phyloP scores from a whole-genome alignment of 495 filamentous ascomycete species.

The Neurospora sp. region DNA sequence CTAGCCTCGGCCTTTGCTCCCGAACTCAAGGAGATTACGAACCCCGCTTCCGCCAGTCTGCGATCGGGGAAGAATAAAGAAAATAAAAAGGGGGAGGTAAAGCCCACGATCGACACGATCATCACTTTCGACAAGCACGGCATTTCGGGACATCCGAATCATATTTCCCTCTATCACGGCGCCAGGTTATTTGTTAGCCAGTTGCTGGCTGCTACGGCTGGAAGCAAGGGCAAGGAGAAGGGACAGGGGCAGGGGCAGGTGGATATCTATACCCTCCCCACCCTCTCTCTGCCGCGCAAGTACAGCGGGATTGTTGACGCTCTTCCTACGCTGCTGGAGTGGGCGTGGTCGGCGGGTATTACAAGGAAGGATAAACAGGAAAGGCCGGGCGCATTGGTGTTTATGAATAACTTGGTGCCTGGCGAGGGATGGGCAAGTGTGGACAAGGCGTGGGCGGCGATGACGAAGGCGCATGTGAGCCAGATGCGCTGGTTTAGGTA shows the following conservation, averaged over 20 bases:
- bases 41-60: slow-evolving; percentile 1
- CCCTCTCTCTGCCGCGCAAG: slow-evolving; percentile 62
- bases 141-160: slow-evolving; percentile 82
- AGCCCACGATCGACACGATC: slow-evolving; percentile 64
- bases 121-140: slow-evolving; percentile 80
- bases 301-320: slow-evolving; percentile 71
- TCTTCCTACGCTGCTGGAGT: slow-evolving; percentile 48
- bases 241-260: slow-evolving; percentile 24
- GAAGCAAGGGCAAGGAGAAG: slow-evolving; percentile 32
- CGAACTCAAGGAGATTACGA: slow-evolving; percentile 30
- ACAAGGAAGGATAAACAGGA: slow-evolving; percentile 27
- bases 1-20: slow-evolving; percentile 62
- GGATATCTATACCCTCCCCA: slow-evolving; percentile 71
- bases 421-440: slow-evolving; percentile 37
- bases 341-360: slow-evolving; percentile 24
- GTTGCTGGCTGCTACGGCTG: slow-evolving; percentile 51
- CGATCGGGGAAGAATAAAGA: too few species aligned
- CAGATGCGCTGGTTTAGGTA: slow-evolving; percentile 99
- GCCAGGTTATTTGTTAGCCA: slow-evolving; percentile 58
- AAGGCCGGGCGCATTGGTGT: slow-evolving; percentile 48
- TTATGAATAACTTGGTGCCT: slow-evolving; percentile 50
- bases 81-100: too few species aligned
- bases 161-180: slow-evolving; percentile 77
- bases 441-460: slow-evolving; percentile 60
- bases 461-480: slow-evolving; percentile 79